A percentile compares a stretch with the other conserved stretches of the same genome.
Evolutionary conservation across 805 yeast genomes (phyloP).

Genomic region (Lipomyces yamanashiensis): DNA sequence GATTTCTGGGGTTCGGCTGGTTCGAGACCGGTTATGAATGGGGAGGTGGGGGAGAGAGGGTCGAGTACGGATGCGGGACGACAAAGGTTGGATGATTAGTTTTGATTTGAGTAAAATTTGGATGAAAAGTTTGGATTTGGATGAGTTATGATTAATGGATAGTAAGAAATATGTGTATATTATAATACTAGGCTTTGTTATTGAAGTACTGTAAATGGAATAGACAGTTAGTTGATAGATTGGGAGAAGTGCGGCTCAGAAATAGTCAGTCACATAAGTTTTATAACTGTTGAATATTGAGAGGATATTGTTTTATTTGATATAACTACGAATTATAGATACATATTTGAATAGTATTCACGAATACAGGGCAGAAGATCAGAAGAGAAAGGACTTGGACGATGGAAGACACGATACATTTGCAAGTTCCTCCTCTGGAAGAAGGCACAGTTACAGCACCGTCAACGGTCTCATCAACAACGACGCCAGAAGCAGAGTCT

Average conservation of each 20-base stretch:
- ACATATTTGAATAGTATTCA: no score
- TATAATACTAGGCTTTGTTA: not conserved
- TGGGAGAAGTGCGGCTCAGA: no score
- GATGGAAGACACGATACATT: no score
- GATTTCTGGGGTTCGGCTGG: conserved; percentile 70
- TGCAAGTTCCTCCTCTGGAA: no score
- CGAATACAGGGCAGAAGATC: no score
- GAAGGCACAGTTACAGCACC: no score
- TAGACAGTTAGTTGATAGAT: not conserved
- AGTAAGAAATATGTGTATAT: not conserved
- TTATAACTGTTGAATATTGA: no score
- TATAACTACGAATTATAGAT: no score
- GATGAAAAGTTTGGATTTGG: conserved; percentile 5
- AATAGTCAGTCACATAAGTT: no score
- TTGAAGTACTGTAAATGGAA: not conserved
- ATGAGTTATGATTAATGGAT: not conserved
- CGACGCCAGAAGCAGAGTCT: conserved; percentile 1
- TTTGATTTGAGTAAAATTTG: not conserved
- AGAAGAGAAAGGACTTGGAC: no score
- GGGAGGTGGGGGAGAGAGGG: not conserved
- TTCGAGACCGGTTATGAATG: conserved; percentile 1
- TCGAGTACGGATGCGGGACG: conserved; percentile 10
- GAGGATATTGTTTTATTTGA: no score
- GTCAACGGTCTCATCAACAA: not conserved
- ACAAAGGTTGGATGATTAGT: conserved; percentile 21